Base-by-base conservation (phyloP, 2,329 filamentous ascomycete genomes). In the Raffaelea ambrosiae region DNA sequence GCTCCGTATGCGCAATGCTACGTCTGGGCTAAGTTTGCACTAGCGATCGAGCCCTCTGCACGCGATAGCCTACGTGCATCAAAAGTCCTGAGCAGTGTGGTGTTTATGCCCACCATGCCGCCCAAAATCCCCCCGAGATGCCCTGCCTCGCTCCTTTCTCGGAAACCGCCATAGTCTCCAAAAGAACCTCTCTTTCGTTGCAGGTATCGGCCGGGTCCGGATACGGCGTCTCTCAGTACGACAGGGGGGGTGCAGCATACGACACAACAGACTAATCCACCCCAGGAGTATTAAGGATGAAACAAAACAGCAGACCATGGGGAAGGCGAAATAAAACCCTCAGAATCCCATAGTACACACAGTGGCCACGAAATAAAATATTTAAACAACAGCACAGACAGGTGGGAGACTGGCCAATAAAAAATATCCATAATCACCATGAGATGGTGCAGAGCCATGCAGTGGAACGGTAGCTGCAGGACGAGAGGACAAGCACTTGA, bases 391-490 rank as follows among this genome's bases (percentile, higher is more conserved):
- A 9, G 23, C 22, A 19, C 22, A 14, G 29, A 47, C 43, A 13
- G 35, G n/a, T n/a, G n/a, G n/a, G n/a, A 46, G 44, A 29, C 40
- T 42, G 51, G 23, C 50, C 50, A 52, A 52, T 52, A 22, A 14
- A 4, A 16, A 9, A 8, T 2, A 13, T 33, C 20, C 29, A 21
- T 23, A 29, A 9, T 16, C 31, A 33, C 50, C 49, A 48, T 49
- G 44, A 39, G 40, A 50, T 39, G 48, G 26, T 48, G 48, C 48
- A 48, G 40, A 11, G 46, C 33, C 19, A 44, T 47, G 39, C 35
- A 33, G 36, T 44, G 46, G 40, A 45, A 51, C 35, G 41, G 42
- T 48, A 35, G 8, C 8, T 19, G n/a, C 3, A 33, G 19, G 14
- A 41, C n/a, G n/a, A n/a, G n/a, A n/a, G n/a, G n/a, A n/a, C n/a